Evolutionary conservation across 495 filamentous ascomycete species (phyloP).

Genomic region (Apiosordaria backusii): DNA sequence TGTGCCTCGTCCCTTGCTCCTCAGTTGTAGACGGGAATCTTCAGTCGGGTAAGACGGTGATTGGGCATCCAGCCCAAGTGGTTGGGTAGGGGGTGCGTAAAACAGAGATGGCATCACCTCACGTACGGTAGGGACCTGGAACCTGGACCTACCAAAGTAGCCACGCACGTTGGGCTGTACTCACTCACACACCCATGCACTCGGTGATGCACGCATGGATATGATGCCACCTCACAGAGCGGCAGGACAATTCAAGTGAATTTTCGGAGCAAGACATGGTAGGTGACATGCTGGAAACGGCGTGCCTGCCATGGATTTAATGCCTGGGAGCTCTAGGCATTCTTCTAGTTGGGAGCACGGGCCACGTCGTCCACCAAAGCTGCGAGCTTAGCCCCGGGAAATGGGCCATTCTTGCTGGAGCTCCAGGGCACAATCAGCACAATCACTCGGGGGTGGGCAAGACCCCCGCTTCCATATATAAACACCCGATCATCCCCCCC

Average conservation of each 20-base stretch:
- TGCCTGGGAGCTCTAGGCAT: constrained; percentile 8
- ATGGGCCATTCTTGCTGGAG: constrained; percentile 18
- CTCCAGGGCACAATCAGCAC: constrained; percentile 27
- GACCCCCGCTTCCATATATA: constrained; percentile 47
- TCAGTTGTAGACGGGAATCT: not conserved
- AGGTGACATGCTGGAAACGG: not conserved
- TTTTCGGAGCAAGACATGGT: not conserved
- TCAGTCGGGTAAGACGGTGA: not conserved
- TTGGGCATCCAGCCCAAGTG: not conserved
- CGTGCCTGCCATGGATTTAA: not conserved
- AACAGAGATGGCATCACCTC: not conserved
- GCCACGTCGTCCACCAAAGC: constrained; percentile 19
- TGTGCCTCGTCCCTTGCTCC: not conserved
- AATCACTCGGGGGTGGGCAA: constrained; percentile 36
- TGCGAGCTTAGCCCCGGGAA: constrained; percentile 20
- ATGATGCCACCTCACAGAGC: not conserved
- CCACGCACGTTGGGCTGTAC: constrained; percentile 11
- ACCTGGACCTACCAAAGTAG: not conserved
- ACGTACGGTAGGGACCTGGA: too few relatives aligned
- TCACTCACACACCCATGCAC: not conserved
- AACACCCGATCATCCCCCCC: constrained; percentile 43
- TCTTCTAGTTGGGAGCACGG: constrained; percentile 22
- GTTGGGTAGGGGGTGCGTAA: not conserved
- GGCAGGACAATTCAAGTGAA: constrained; percentile 2
- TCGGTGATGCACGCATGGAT: not conserved